A percentile compares a stretch with the other conserved stretches of the same genome.
These are phyloP conservation scores for Populus tremula DNA, from an alignment of 345 rosid species.

Conservation along the genomic window DNA sequence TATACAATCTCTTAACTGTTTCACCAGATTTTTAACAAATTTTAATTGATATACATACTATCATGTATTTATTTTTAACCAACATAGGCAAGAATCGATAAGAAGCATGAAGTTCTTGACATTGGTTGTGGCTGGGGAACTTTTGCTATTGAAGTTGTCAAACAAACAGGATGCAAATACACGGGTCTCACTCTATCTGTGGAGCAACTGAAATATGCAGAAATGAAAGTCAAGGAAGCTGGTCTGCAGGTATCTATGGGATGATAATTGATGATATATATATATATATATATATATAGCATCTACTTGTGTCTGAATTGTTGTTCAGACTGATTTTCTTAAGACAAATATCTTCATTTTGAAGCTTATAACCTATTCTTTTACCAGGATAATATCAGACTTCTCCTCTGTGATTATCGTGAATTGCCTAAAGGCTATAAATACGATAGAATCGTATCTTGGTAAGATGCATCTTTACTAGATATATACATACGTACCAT, in stretches of 20 bases:
- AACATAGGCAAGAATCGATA: slow-evolving; percentile 54
- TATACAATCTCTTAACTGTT: not conserved
- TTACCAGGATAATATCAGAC: slow-evolving; percentile 54
- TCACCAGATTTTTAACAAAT: too few relatives aligned
- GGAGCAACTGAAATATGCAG: slow-evolving; percentile 72
- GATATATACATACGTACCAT: too few relatives aligned
- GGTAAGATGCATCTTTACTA: slow-evolving; percentile 37
- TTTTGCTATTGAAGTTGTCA: slow-evolving; percentile 80
- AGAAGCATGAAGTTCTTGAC: slow-evolving; percentile 68
- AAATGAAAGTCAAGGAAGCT: slow-evolving; percentile 71
- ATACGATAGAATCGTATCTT: slow-evolving; percentile 79
- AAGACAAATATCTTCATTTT: not conserved
- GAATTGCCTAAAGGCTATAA: slow-evolving; percentile 50
- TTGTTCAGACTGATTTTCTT: not conserved
- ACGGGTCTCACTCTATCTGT: slow-evolving; percentile 78
- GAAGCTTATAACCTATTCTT: not conserved
- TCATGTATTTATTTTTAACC: not conserved
- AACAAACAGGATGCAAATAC: slow-evolving; percentile 79
- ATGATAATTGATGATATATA: not conserved
- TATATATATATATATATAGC: too few relatives aligned
- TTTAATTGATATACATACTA: not conserved
- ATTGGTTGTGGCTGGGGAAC: slow-evolving; percentile 97
- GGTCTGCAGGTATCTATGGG: slow-evolving; percentile 62
- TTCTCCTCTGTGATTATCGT: slow-evolving; percentile 76
- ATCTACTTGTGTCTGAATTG: not conserved